Conservation (phyloP, 1,284 basidiomycete species). For the Cystobasidium pallidum region DNA sequence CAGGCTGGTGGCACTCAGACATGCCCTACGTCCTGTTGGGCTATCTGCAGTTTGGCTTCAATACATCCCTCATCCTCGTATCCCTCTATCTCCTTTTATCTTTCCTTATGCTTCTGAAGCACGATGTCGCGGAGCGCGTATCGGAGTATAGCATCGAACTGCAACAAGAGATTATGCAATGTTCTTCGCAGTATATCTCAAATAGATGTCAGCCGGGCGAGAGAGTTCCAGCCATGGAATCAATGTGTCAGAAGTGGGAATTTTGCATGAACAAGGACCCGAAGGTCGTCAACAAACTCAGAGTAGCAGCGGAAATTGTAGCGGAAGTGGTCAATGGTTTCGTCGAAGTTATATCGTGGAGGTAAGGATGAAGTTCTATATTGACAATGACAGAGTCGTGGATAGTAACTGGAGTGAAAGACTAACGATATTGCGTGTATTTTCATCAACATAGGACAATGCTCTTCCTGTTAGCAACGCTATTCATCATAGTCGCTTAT, state of each 20-base stretch:
- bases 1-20: conserved; percentile 37
- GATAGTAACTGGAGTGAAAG: not conserved
- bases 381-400: too few species aligned
- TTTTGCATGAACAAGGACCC: conserved; percentile 96
- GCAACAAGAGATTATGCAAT: conserved; percentile 84
- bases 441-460: conserved; percentile 60
- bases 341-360: conserved; percentile 95
- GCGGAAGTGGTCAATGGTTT: conserved; percentile 96
- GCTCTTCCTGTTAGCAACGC: conserved; percentile 37
- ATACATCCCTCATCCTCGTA: conserved; percentile 79
- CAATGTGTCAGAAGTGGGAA: conserved; percentile 84
- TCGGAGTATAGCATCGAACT: conserved; percentile 87
- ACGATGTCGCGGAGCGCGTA: conserved; percentile 86
- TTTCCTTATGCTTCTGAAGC: conserved; percentile 85
- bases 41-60: conserved; percentile 92
- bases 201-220: conserved; percentile 73
- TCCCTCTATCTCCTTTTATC: conserved; percentile 82
- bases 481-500: conserved; percentile 30
- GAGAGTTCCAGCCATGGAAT: conserved; percentile 79
- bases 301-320: conserved; percentile 89
- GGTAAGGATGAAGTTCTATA: too few species aligned
- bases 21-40: conserved; percentile 58
- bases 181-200: conserved; percentile 73
- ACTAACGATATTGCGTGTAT: not conserved
- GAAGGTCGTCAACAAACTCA: conserved; percentile 80